phyloP scores from a whole-genome alignment of 2,329 filamentous ascomycete species.

The Microdochium nivale region DNA sequence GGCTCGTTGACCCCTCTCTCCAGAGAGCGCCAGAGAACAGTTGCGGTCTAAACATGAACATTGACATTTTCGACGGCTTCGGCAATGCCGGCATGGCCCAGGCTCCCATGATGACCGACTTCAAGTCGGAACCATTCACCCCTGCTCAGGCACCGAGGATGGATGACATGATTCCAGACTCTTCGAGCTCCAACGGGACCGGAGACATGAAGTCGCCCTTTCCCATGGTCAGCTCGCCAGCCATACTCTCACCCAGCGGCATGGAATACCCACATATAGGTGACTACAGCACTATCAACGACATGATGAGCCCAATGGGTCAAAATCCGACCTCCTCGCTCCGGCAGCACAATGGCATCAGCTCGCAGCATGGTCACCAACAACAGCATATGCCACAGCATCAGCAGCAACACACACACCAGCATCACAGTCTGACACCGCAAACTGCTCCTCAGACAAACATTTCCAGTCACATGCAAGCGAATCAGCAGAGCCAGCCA shows the following conservation, averaged over 20 bases:
- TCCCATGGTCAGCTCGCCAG: conserved; percentile 36
- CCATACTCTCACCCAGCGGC: conserved; percentile 40
- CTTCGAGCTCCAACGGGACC: conserved; percentile 23
- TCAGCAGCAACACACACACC: conserved; percentile 4
- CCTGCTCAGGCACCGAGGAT: conserved; percentile 27
- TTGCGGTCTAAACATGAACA: conserved; percentile 45
- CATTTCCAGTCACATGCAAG: conserved; percentile 2
- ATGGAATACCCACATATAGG: conserved; percentile 40
- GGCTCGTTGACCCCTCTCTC: conserved; percentile 50
- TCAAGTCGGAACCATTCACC: conserved; percentile 31
- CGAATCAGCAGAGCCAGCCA: conserved; percentile 2
- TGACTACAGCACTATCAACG: conserved; percentile 40
- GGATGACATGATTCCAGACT: conserved; percentile 29
- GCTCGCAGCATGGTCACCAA: conserved; percentile 20
- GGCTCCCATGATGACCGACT: conserved; percentile 36
- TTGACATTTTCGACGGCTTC: conserved; percentile 60
- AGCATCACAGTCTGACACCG: conserved; percentile 10
- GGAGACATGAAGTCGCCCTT: conserved; percentile 42
- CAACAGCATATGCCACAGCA: conserved; percentile 21
- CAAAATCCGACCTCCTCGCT: conserved; percentile 22
- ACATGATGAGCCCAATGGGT: conserved; percentile 43
- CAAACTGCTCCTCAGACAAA: background rate
- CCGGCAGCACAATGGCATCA: conserved; percentile 20
- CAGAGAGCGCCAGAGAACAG: conserved; percentile 48
- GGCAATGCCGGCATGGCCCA: conserved; percentile 54